phyloP scores from a whole-genome alignment of 192 early-diverging fungal genomes.

The Diversispora eburnea region DNA sequence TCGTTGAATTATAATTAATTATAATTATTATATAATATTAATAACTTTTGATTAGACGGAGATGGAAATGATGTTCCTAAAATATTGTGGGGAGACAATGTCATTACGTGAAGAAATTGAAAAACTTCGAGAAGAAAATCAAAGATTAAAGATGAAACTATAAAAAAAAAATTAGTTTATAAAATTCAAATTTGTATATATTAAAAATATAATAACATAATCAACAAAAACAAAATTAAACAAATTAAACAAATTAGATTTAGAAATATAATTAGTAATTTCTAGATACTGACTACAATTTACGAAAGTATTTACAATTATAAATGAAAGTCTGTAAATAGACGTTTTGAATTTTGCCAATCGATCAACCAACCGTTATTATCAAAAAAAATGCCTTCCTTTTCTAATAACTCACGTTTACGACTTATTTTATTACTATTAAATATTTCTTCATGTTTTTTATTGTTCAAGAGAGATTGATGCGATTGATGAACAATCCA shows the following conservation, averaged over 20 bases:
- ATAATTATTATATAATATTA: not conserved
- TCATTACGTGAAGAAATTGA: constrained; percentile 54
- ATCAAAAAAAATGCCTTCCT: constrained; percentile 14
- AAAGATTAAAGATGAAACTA: constrained; percentile 34
- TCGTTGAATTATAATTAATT: constrained; percentile 7
- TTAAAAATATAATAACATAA: no score
- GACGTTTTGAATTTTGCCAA: not conserved
- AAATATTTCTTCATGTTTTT: not conserved
- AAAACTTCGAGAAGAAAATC: constrained; percentile 56
- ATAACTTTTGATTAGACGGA: constrained; percentile 40
- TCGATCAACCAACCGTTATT: constrained; percentile 12
- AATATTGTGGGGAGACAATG: constrained; percentile 47
- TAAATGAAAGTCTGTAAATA: constrained; percentile 5
- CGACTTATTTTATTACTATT: not conserved
- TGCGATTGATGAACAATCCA: not conserved
- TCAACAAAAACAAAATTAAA: no score
- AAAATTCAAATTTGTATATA: no score
- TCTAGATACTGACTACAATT: not conserved
- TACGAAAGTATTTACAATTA: not conserved
- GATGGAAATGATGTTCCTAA: constrained; percentile 50
- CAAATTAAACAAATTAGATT: no score
- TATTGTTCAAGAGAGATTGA: not conserved
- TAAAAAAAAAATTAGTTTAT: no score
- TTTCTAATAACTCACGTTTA: constrained; percentile 6
- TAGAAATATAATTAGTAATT: not conserved